These are phyloP conservation scores for Epicoccum nigrum DNA, from an alignment of 2,329 filamentous ascomycete genomes.

Conservation along the genomic window DNA sequence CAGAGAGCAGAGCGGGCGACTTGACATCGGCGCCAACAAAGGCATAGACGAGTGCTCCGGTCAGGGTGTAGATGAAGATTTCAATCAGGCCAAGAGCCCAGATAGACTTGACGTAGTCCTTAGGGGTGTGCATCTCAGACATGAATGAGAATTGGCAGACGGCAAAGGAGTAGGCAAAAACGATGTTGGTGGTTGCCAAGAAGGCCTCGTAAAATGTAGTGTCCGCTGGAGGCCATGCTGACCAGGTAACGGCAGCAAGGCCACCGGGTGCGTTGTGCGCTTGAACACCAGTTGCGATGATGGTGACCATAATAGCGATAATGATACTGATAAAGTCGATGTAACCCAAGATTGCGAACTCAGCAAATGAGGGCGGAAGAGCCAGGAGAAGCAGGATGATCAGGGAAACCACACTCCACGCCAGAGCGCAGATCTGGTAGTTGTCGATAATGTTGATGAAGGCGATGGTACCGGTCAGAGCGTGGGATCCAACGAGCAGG, in stretches of 20 bases:
- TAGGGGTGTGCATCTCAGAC: constrained; percentile 68
- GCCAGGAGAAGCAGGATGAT: constrained; percentile 65
- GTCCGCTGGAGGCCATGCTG: constrained; percentile 38
- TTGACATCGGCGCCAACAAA: constrained; percentile 68
- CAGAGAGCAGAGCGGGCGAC: constrained; percentile 70
- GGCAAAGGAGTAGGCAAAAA: constrained; percentile 56
- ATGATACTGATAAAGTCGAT: constrained; percentile 69
- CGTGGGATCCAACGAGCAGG: constrained; percentile 73
- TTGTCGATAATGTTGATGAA: constrained; percentile 68
- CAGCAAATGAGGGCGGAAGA: constrained; percentile 67
- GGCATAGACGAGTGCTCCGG: constrained; percentile 72
- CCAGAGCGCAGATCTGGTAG: constrained; percentile 64
- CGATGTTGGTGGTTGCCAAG: constrained; percentile 42
- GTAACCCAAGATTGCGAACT: constrained; percentile 63
- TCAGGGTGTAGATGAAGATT: constrained; percentile 67
- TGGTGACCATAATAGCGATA: constrained; percentile 69
- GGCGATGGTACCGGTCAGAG: constrained; percentile 73
- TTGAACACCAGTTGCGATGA: constrained; percentile 66
- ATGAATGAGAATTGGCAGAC: constrained; percentile 74
- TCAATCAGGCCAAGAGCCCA: constrained; percentile 65
- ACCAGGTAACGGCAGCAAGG: constrained; percentile 39
- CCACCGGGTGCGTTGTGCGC: constrained; percentile 41
- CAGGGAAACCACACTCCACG: constrained; percentile 67
- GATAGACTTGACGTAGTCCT: constrained; percentile 63
- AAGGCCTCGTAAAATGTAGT: constrained; percentile 71